Evolutionary conservation across 495 filamentous ascomycete species (phyloP).

Genomic region (Neurospora sp.): DNA sequence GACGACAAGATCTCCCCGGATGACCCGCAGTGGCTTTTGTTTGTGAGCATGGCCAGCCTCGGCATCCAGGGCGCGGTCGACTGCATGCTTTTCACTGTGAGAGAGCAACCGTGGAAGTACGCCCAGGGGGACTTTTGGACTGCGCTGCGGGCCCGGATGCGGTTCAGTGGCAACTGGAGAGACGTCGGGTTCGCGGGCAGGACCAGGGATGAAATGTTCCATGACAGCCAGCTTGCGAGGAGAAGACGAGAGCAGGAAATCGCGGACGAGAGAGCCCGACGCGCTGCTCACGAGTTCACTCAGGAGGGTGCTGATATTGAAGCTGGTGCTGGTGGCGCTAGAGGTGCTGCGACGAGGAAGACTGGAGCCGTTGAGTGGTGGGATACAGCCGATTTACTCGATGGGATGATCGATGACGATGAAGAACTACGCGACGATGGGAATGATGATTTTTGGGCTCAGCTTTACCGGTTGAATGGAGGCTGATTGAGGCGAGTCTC

Average conservation of each 20-base stretch:
- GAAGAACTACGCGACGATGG: not conserved
- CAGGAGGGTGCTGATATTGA: not conserved
- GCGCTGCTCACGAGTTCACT: not conserved
- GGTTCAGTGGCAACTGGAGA: conserved; percentile 3
- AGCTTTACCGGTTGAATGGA: not conserved
- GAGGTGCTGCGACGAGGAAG: not conserved
- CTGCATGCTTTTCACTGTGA: conserved; percentile 51
- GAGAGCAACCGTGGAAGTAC: conserved; percentile 61
- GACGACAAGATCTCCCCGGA: conserved; percentile 30
- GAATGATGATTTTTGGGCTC: not conserved
- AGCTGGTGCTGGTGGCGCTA: not conserved
- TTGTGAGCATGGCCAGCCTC: conserved; percentile 45
- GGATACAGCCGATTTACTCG: conserved; percentile 9
- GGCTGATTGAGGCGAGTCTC: not conserved
- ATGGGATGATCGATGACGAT: not conserved
- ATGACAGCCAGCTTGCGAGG: conserved; percentile 34
- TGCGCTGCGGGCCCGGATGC: conserved; percentile 11
- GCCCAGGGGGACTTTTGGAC: conserved; percentile 35
- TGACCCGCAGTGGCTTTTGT: conserved; percentile 43
- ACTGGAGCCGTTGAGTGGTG: conserved; percentile 9
- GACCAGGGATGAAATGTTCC: conserved; percentile 35
- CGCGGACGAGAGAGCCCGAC: conserved; percentile 11
- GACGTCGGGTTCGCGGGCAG: conserved; percentile 19
- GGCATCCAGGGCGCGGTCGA: conserved; percentile 55
- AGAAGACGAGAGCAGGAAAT: conserved; percentile 30